Conservation (phyloP, 257 asterid species). For the Petunia axillaris region DNA sequence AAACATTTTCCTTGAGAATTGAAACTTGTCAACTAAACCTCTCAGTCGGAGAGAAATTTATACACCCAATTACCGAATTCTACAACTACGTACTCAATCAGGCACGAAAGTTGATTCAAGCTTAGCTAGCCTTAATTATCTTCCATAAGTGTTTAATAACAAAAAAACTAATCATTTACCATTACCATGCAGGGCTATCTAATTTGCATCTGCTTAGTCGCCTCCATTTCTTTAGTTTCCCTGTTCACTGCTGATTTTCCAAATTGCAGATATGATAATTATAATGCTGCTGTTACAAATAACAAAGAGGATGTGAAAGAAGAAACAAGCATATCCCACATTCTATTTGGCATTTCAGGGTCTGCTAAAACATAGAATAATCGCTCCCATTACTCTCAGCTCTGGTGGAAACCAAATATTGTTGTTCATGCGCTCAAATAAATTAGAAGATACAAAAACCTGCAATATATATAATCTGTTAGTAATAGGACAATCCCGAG, state of each 20-base stretch:
- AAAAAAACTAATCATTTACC: not conserved
- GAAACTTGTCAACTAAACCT: too few relatives aligned
- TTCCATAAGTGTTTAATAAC: too few relatives aligned
- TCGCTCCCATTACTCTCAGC: conserved; percentile 10
- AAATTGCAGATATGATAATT: not conserved
- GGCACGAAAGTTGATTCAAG: too few relatives aligned
- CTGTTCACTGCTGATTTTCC: not conserved
- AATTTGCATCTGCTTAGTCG: conserved; percentile 6
- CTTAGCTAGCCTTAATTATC: too few relatives aligned
- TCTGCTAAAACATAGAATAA: conserved; percentile 22
- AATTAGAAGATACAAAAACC: too few relatives aligned
- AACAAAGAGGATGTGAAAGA: not conserved
- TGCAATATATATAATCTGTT: too few relatives aligned
- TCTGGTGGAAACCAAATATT: conserved; percentile 27
- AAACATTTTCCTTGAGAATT: too few relatives aligned
- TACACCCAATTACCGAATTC: too few relatives aligned
- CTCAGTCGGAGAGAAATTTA: too few relatives aligned
- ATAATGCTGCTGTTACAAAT: not conserved
- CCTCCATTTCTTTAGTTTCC: conserved; percentile 25
- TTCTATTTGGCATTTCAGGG: conserved; percentile 26
- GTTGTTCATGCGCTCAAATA: too few relatives aligned
- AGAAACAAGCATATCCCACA: conserved; percentile 16
- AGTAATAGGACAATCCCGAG: too few relatives aligned
- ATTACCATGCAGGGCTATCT: conserved; percentile 12
- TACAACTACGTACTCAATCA: too few relatives aligned